A percentile compares a stretch with the other conserved stretches of the same genome.
phyloP scores from a whole-genome alignment of 2,329 filamentous ascomycete species.

The Epichloe amarillans region DNA sequence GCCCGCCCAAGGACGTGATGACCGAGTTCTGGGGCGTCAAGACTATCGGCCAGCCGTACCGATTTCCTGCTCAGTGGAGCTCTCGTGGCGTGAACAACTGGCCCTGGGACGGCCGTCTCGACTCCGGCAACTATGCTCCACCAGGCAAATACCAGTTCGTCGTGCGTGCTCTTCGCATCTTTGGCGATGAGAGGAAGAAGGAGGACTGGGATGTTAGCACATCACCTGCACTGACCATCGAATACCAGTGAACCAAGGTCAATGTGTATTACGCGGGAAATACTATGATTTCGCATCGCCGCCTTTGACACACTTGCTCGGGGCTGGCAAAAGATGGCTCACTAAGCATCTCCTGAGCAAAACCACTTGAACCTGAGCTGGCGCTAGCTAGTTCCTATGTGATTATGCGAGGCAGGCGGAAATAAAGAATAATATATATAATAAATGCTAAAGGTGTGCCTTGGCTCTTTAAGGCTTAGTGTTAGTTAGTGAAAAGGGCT shows the following conservation, averaged over 20 bases:
- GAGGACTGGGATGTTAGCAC: conserved; percentile 34
- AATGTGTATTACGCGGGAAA: no score
- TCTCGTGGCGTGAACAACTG: conserved; percentile 13
- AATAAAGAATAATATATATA: no score
- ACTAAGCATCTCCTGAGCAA: no score
- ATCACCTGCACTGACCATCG: conserved; percentile 30
- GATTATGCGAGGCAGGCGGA: no score
- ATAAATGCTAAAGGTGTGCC: no score
- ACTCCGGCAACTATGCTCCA: conserved; percentile 32
- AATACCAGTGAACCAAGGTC: conserved; percentile 17
- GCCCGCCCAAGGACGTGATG: conserved; percentile 12
- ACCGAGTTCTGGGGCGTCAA: conserved; percentile 24
- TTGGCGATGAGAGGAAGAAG: conserved; percentile 30
- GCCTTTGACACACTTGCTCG: no score
- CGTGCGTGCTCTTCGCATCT: conserved; percentile 35
- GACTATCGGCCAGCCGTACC: conserved; percentile 28
- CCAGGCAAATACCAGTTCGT: conserved; percentile 36
- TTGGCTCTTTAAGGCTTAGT: no score
- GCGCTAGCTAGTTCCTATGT: no score
- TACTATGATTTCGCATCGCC: no score
- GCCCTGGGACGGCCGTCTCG: conserved; percentile 33
- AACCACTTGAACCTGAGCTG: no score
- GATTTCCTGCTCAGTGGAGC: conserved; percentile 25
- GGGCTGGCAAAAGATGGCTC: no score
- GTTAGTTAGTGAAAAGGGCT: no score